Conservation (phyloP, 371 early-diverging fungal species). For the Rhizomucor pusillus region DNA sequence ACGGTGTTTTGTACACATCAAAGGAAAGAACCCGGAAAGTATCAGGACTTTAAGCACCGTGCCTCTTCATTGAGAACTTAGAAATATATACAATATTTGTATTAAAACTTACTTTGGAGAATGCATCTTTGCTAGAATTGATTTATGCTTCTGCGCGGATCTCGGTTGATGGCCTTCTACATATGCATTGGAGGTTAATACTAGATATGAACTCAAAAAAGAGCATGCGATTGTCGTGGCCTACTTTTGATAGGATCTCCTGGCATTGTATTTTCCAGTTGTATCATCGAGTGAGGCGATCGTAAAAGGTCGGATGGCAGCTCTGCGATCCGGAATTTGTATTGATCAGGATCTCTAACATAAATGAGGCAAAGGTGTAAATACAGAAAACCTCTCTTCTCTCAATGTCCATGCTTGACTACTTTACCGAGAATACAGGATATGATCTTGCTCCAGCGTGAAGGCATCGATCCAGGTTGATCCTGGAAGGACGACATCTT, state of each 20-base stretch:
- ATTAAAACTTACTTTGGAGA: conserved; percentile 9
- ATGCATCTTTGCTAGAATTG: conserved; percentile 4
- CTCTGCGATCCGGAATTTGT: conserved; percentile 29
- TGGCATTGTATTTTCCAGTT: conserved; percentile 2
- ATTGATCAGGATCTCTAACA: conserved; percentile 37
- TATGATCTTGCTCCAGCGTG: conserved; percentile 25
- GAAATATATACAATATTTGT: too few relatives aligned
- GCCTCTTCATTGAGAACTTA: too few relatives aligned
- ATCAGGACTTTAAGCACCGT: too few relatives aligned
- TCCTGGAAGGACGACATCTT: conserved; percentile 39
- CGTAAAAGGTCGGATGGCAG: conserved; percentile 17
- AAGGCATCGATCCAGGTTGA: conserved; percentile 37
- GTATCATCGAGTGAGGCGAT: neutral
- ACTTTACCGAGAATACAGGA: conserved; percentile 40
- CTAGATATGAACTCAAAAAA: too few relatives aligned
- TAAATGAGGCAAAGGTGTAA: neutral
- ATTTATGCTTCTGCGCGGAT: neutral
- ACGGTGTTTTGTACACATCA: conserved; percentile 12
- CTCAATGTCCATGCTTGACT: neutral
- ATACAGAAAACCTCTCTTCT: neutral
- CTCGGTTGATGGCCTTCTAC: conserved; percentile 10
- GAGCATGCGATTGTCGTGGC: too few relatives aligned
- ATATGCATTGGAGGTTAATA: too few relatives aligned
- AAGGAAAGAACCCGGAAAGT: conserved; percentile 9
- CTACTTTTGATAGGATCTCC: conserved; percentile 30